phyloP scores from a whole-genome alignment of 345 rosid species.

The Chamaenerion angustifolium region DNA sequence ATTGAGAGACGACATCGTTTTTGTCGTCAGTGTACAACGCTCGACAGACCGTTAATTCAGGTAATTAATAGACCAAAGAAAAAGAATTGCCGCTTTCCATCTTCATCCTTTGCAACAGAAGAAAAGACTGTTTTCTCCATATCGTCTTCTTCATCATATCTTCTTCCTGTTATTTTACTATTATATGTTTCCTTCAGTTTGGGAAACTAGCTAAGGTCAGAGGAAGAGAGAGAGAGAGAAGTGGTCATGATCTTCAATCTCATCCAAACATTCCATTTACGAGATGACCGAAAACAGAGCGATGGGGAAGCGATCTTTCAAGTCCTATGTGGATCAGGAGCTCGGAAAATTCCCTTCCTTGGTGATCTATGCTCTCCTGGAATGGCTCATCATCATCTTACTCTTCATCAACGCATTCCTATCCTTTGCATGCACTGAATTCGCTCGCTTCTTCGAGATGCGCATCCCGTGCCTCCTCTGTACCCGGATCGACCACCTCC shows the following conservation, averaged over 20 bases:
- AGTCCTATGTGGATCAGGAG: conserved; percentile 49
- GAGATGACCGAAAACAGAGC: background rate
- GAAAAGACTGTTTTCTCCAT: too few species aligned
- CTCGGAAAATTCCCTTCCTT: conserved; percentile 53
- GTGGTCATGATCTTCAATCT: conserved; percentile 40
- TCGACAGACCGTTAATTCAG: conserved; percentile 36
- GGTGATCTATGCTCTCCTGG: conserved; percentile 55
- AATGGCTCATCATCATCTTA: conserved; percentile 55
- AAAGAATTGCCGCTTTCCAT: conserved; percentile 13
- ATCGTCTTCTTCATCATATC: conserved; percentile 12
- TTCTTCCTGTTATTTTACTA: too few species aligned
- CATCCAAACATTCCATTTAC: conserved; percentile 6
- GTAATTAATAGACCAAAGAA: conserved; percentile 17
- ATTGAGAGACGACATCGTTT: background rate
- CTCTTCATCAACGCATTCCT: conserved; percentile 61
- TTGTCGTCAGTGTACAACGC: background rate
- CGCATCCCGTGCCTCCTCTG: conserved; percentile 73
- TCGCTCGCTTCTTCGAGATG: conserved; percentile 65
- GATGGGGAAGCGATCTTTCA: conserved; percentile 53
- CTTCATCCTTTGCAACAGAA: background rate
- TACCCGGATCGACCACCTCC: conserved; percentile 62
- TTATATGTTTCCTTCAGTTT: background rate
- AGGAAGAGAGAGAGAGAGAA: conserved; percentile 10
- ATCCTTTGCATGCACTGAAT: conserved; percentile 50
- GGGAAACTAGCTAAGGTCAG: background rate